Evolutionary conservation across 2,329 filamentous ascomycete species (phyloP), one percentile per base, ranked within the genome.

Genomic region (Alternaria viburni): DNA sequence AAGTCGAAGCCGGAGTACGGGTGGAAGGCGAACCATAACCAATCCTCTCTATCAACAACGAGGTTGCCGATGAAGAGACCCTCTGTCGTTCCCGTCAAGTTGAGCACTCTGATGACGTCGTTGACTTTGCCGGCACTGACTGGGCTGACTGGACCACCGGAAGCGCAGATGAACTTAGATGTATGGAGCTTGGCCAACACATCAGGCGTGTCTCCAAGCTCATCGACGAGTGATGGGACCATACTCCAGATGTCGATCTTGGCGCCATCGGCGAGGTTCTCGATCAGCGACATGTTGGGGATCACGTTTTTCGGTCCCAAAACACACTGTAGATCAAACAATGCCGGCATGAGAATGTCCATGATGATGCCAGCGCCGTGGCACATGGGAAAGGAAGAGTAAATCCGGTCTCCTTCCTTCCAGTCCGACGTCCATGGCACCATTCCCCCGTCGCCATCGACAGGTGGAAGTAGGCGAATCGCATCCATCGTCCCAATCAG

Each of bases 321-420:
- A 9, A 83, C 57, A 54, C 79, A 81, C 6, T 74, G 78, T 0
- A 82, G 60, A 7, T 70, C 64, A 17, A 79, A 81, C 1, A 82
- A 69, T 0, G 76, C 71, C 1, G 81, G 80, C 66, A 82, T 71
- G 0, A 82, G 36, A 19, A 82, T 78, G 58, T 83, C 64, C 79
- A 82, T 82, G 15, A 83, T 78, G 5, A 82, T 77, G 13, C 81
- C 81, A 0, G 81, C 81, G 7, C 59, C 59, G 50, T 77, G 74
- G 26, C 76, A 77, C 77, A 81, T 80, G 3, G 80, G 78, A 30
- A 81, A 81, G 6, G 77, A 79, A 0, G 70, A 72, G 36, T 73
- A 73, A 2, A 71, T 70, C 6, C 28, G 57, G 52, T 74, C 68
- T 12, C 69, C 69, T 60, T 68, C 65, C 8, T 66, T 71, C 69